Evolutionary conservation across 176 grass and related monocot genomes (phyloP).

Genomic region (Musa schizocarpa): DNA sequence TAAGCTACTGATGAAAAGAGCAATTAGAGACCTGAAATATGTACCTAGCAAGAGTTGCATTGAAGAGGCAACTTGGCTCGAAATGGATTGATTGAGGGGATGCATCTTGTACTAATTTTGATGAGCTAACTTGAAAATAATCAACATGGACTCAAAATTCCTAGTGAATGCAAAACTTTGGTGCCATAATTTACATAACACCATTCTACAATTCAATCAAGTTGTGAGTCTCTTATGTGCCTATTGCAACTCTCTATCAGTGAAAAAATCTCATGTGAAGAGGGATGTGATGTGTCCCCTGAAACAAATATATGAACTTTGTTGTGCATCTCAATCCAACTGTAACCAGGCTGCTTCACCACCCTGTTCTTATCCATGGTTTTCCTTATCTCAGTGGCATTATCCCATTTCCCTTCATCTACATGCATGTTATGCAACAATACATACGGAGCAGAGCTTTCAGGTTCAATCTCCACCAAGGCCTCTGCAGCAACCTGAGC

Average conservation of each 20-base stretch:
- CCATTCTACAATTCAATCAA: conserved; percentile 13
- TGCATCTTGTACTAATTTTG: background rate
- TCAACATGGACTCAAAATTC: background rate
- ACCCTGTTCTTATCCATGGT: conserved; percentile 54
- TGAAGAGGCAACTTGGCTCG: background rate
- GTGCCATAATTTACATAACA: background rate
- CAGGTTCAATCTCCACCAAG: conserved; percentile 51
- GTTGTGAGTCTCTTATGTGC: conserved; percentile 35
- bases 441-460: conserved; percentile 73
- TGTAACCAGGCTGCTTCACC: conserved; percentile 59
- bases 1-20: background rate
- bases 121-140: background rate
- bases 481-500: conserved; percentile 42
- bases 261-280: conserved; percentile 51
- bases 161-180: background rate
- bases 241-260: conserved; percentile 40
- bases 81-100: background rate
- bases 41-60: background rate
- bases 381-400: conserved; percentile 48
- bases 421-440: conserved; percentile 75
- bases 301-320: conserved; percentile 60
- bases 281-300: conserved; percentile 55
- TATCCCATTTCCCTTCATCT: conserved; percentile 51
- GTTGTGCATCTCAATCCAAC: conserved; percentile 63
- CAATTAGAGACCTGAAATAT: background rate